phyloP scores from a whole-genome alignment of 2,329 filamentous ascomycete species.

The Verticillium nubilum region DNA sequence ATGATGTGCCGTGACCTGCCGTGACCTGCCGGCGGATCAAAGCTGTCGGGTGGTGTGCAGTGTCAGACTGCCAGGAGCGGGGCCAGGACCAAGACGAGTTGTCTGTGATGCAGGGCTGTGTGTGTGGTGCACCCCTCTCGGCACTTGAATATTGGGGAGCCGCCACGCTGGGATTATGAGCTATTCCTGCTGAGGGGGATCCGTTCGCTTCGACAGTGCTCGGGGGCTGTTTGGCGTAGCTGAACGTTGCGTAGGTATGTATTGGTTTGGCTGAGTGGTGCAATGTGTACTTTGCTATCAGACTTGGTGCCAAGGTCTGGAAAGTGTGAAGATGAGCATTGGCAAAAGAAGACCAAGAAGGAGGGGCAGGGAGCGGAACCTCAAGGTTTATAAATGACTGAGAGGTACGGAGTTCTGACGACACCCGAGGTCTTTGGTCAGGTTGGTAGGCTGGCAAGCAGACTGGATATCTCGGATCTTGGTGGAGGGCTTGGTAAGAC shows the following conservation, averaged over 20 bases:
- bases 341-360: neutral
- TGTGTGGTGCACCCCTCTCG: too few species aligned
- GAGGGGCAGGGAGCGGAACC: neutral
- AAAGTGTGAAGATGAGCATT: neutral
- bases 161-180: too few species aligned
- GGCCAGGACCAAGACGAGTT: neutral
- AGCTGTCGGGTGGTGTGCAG: neutral
- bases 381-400: neutral
- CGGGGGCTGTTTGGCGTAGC: too few species aligned
- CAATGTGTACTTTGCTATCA: too few species aligned
- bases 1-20: neutral
- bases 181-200: too few species aligned
- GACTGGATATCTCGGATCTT: neutral
- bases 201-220: too few species aligned
- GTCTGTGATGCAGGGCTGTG: too few species aligned
- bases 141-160: too few species aligned
- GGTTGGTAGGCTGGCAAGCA: neutral
- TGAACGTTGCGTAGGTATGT: too few species aligned
- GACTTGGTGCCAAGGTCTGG: too few species aligned
- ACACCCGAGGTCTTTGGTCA: neutral
- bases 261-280: too few species aligned
- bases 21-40: neutral
- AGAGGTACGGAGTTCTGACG: neutral
- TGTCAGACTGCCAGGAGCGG: neutral
- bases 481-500: neutral